Evolutionary conservation across 2,329 filamentous ascomycete genomes (phyloP).

Genomic region (Epichloe festucae): DNA sequence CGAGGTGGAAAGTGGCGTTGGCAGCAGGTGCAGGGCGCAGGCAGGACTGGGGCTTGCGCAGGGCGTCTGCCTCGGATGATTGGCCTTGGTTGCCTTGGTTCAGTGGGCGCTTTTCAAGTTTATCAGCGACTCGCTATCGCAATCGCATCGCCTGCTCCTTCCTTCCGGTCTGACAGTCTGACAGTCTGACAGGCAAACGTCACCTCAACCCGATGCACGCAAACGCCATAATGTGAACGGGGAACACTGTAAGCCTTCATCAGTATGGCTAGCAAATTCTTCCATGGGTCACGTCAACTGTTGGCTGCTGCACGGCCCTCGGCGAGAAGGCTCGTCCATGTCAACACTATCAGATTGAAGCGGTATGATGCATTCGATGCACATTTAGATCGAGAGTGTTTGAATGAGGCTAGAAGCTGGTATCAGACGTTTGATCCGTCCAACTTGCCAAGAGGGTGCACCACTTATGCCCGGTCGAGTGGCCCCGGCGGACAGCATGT

Average conservation of each 20-base stretch:
- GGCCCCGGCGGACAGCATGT: constrained; percentile 50
- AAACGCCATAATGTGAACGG: neutral
- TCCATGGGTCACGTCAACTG: neutral
- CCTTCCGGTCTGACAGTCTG: no score
- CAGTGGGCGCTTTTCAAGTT: neutral
- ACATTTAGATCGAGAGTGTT: constrained; percentile 33
- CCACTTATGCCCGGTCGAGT: constrained; percentile 43
- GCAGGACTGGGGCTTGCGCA: no score
- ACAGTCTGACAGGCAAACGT: neutral
- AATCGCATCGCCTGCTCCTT: no score
- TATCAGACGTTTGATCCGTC: constrained; percentile 28
- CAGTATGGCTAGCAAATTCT: neutral
- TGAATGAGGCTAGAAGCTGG: constrained; percentile 41
- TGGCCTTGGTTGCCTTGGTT: neutral
- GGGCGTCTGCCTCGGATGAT: neutral
- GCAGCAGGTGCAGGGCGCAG: neutral
- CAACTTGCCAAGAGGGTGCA: constrained; percentile 37
- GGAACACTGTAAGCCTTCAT: neutral
- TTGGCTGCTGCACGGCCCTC: neutral
- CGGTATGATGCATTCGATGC: constrained; percentile 37
- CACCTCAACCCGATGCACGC: neutral
- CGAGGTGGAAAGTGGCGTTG: constrained; percentile 2
- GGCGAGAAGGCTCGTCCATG: neutral
- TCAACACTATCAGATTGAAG: constrained; percentile 14
- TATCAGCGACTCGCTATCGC: neutral